phyloP scores from a whole-genome alignment of 2,329 filamentous ascomycete genomes.

The Colletotrichum lindemuthianum region DNA sequence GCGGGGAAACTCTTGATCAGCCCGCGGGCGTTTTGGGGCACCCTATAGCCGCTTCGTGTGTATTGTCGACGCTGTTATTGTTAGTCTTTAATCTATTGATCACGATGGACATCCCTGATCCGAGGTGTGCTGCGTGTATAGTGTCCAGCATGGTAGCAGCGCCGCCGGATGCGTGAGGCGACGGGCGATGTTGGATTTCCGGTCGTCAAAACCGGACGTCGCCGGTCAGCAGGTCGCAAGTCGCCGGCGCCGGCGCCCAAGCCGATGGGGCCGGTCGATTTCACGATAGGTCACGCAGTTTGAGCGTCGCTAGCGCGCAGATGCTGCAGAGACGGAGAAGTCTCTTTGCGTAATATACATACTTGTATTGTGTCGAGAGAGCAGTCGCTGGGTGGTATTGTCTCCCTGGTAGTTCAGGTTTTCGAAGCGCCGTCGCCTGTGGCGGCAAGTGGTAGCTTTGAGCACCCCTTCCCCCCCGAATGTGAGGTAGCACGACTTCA shows the following conservation, averaged over 20 bases:
- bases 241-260: constrained; percentile 16
- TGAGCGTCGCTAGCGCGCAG: too few species aligned
- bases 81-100: constrained; percentile 35
- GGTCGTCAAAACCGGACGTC: constrained; percentile 10
- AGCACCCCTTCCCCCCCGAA: too few species aligned
- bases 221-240: constrained; percentile 12
- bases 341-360: too few species aligned
- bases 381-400: too few species aligned
- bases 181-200: constrained; percentile 1
- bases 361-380: too few species aligned
- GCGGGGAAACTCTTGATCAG: constrained; percentile 21
- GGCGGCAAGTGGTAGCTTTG: too few species aligned
- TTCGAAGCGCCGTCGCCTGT: too few species aligned
- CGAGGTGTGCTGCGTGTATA: background rate
- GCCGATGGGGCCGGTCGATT: background rate
- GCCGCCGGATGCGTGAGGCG: background rate
- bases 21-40: constrained; percentile 31
- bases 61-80: constrained; percentile 28
- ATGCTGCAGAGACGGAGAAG: too few species aligned
- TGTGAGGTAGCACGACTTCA: too few species aligned
- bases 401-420: too few species aligned
- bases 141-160: background rate
- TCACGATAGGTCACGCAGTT: too few species aligned
- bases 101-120: constrained; percentile 15
- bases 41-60: constrained; percentile 34